These are phyloP conservation scores for Vitis labrusca DNA, from an alignment of 164 flowering plant genomes.

Conservation along the genomic window DNA sequence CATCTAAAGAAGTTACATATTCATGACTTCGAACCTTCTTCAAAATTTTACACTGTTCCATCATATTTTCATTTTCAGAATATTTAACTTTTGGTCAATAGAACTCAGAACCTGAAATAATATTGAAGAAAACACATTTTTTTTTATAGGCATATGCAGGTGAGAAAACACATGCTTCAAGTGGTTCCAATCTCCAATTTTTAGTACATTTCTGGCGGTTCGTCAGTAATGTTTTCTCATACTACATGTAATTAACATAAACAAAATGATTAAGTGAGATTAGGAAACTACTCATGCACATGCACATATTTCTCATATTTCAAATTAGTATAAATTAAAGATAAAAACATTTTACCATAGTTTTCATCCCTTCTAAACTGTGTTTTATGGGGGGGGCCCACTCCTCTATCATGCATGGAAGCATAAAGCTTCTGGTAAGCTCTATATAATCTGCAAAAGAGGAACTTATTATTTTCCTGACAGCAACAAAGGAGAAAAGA, in stretches of 20 bases:
- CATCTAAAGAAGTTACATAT: too few species aligned
- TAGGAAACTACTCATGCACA: neutral
- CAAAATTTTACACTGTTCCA: too few species aligned
- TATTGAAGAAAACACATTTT: too few species aligned
- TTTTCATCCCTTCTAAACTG: slow-evolving; percentile 96
- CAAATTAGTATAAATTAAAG: neutral
- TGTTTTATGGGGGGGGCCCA: slow-evolving; percentile 88
- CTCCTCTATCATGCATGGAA: slow-evolving; percentile 87
- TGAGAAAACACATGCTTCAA: too few species aligned
- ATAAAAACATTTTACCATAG: slow-evolving; percentile 52
- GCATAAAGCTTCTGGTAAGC: slow-evolving; percentile 88
- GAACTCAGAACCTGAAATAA: too few species aligned
- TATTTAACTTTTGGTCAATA: too few species aligned
- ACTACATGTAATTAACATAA: neutral
- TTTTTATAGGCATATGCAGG: too few species aligned
- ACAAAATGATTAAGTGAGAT: neutral
- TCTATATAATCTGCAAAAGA: slow-evolving; percentile 74
- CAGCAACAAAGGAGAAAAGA: neutral
- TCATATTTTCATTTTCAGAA: too few species aligned
- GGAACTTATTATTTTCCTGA: slow-evolving; percentile 4
- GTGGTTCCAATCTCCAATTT: too few species aligned
- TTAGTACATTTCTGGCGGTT: too few species aligned
- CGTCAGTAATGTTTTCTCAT: too few species aligned
- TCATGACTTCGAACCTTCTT: too few species aligned
- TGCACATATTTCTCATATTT: neutral